Evolutionary conservation across 495 filamentous ascomycete species (phyloP), one percentile per base, ranked within the genome.

Genomic region (Hyaloscypha bicolor): DNA sequence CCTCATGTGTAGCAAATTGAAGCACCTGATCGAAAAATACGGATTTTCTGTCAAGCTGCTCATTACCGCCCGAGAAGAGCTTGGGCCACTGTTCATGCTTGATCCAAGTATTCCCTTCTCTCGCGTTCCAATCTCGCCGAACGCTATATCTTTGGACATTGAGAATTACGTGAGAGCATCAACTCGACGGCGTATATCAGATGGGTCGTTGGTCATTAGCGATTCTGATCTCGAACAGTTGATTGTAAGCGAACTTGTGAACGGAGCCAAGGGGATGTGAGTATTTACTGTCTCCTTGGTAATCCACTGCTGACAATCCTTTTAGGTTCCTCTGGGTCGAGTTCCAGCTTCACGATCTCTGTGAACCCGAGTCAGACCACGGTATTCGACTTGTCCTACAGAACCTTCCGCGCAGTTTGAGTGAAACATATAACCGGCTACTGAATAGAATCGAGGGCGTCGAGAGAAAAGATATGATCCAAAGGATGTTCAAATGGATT

Each of bases 61-160:
- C 25, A n/a, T 62, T 12, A 62, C 64, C 39, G 59, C 32, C 14
- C 37, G 62, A 14, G 60, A 64, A 66, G 61, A 64, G 75, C 12
- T 75, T 79, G 55, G 55, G 60, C 21, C 78, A 61, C 61, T 60
- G 73, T 35, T 63, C 66, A 22, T 65, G 64, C 31, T 57, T 69
- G 25, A 74, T 66, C 39, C 76, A 67, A 4, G 71, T 72, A 2
- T 65, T 79, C 35, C 65, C 59, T 3, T 52, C 76, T 12, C 63
- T 45, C 14, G 71, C 77, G 55, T 67, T 75, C 6, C 67, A 64
- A 55, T 63, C 12, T 53, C 61, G 11, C 35, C 56, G 6, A 60
- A 6, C 25, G 56, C 19, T 19, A 60, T 60, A 12, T 35, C 56
- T 37, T 60, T 31, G 11, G 62, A 64, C 25, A 56, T 64, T 30